Evolutionary conservation across 2,329 filamentous ascomycete species (phyloP).

Genomic region (Chrysoporthe austroafricana): DNA sequence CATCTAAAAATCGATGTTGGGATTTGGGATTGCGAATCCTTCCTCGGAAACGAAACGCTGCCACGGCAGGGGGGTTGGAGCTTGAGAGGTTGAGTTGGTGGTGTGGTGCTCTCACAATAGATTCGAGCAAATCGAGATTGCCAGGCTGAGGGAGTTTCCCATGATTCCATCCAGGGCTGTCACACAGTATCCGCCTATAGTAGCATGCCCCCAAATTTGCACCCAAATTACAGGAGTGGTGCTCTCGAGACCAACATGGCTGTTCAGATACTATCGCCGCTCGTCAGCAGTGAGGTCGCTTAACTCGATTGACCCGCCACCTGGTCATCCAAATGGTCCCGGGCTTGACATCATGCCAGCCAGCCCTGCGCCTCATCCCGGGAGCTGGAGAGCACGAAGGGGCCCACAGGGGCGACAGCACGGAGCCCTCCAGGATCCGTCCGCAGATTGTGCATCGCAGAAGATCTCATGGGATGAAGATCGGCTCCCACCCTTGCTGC

Average conservation of each 20-base stretch:
- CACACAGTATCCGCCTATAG: constrained; percentile 10
- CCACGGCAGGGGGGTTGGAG: neutral
- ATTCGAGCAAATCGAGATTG: neutral
- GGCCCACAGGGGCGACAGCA: constrained; percentile 15
- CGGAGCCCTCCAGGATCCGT: constrained; percentile 23
- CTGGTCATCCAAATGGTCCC: neutral
- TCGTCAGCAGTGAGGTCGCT: neutral
- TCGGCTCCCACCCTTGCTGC: neutral
- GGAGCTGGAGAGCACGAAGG: constrained; percentile 12
- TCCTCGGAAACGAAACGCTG: constrained; percentile 22
- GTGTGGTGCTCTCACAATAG: neutral
- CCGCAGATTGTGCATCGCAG: constrained; percentile 4
- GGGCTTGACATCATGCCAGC: constrained; percentile 23
- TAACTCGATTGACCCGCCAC: neutral
- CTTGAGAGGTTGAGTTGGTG: constrained; percentile 2
- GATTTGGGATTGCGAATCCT: constrained; percentile 6
- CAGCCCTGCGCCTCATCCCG: constrained; percentile 19
- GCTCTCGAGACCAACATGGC: constrained; percentile 4
- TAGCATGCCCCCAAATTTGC: constrained; percentile 19
- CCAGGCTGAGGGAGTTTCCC: constrained; percentile 14
- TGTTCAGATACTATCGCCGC: neutral
- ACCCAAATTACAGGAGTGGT: constrained; percentile 20
- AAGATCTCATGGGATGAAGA: constrained; percentile 2
- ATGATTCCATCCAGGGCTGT: constrained; percentile 8
- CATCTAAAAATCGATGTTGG: constrained; percentile 16